Evolutionary conservation across 257 asterid species (phyloP).

Genomic region (Cruciata laevipes): DNA sequence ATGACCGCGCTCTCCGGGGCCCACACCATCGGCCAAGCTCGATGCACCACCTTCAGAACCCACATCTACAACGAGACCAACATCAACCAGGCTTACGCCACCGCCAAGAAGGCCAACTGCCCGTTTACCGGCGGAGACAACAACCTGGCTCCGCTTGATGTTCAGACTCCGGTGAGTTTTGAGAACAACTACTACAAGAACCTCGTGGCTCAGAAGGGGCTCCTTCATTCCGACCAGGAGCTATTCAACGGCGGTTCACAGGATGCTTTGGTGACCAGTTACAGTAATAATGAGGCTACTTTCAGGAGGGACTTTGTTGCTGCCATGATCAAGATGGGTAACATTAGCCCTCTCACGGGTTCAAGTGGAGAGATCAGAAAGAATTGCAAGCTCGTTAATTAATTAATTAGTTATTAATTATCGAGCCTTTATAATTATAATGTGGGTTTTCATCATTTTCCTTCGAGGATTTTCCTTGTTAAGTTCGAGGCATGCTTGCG

Average conservation of each 20-base stretch:
- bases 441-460: neutral
- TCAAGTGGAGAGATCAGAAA: slow-evolving; percentile 45
- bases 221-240: slow-evolving; percentile 63
- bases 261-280: slow-evolving; percentile 40
- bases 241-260: slow-evolving; percentile 54
- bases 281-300: slow-evolving; percentile 17
- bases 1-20: slow-evolving; percentile 63
- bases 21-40: slow-evolving; percentile 62
- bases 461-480: neutral
- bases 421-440: neutral
- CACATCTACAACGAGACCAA: slow-evolving; percentile 57
- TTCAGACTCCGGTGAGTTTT: slow-evolving; percentile 28
- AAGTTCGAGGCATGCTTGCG: too few species aligned
- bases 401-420: neutral
- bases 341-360: slow-evolving; percentile 61
- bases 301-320: slow-evolving; percentile 43
- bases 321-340: slow-evolving; percentile 61
- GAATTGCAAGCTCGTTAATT: slow-evolving; percentile 44
- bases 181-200: slow-evolving; percentile 44
- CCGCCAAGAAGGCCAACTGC: slow-evolving; percentile 39
- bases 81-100: slow-evolving; percentile 40
- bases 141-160: slow-evolving; percentile 42
- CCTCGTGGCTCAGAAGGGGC: slow-evolving; percentile 36
- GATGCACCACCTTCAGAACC: slow-evolving; percentile 39
- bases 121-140: slow-evolving; percentile 43